Percentiles rank a stretch among this genome's conserved stretches.
These are phyloP conservation scores for Scutellaria barbata DNA, from an alignment of 257 asterid species.

Conservation along the genomic window DNA sequence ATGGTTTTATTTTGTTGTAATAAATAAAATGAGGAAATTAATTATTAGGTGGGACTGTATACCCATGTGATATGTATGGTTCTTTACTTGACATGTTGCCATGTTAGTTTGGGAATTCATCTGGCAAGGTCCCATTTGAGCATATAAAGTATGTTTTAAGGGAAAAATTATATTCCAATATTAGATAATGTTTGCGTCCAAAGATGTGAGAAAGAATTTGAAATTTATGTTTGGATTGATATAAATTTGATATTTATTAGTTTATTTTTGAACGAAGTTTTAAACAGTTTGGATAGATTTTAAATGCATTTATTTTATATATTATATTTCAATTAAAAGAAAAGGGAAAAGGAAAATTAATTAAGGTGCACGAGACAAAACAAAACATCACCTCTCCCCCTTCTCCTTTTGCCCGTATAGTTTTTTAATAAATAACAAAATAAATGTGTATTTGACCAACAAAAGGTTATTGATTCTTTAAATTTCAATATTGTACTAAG, in stretches of 20 bases:
- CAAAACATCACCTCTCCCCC: neutral
- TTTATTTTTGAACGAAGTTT: too few relatives aligned
- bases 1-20: neutral
- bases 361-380: neutral
- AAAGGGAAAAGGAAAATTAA: too few relatives aligned
- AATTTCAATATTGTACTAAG: neutral
- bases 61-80: conserved; percentile 61
- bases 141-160: conserved; percentile 37
- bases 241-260: too few relatives aligned
- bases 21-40: conserved; percentile 3
- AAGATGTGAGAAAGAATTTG: too few relatives aligned
- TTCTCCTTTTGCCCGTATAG: neutral
- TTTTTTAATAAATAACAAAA: too few relatives aligned
- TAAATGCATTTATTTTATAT: too few relatives aligned
- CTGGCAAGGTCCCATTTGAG: conserved; percentile 51
- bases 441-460: neutral
- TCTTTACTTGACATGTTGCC: conserved; percentile 48
- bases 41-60: conserved; percentile 4
- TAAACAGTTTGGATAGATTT: too few relatives aligned
- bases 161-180: neutral
- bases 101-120: conserved; percentile 44
- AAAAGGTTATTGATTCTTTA: conserved; percentile 4
- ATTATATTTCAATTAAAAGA: too few relatives aligned
- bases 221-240: too few relatives aligned
- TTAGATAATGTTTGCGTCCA: neutral